Evolutionary conservation across 768 basidiomycete genomes (phyloP), one percentile per base, ranked within the genome.

Genomic region (Panaeolus papilionaceus): DNA sequence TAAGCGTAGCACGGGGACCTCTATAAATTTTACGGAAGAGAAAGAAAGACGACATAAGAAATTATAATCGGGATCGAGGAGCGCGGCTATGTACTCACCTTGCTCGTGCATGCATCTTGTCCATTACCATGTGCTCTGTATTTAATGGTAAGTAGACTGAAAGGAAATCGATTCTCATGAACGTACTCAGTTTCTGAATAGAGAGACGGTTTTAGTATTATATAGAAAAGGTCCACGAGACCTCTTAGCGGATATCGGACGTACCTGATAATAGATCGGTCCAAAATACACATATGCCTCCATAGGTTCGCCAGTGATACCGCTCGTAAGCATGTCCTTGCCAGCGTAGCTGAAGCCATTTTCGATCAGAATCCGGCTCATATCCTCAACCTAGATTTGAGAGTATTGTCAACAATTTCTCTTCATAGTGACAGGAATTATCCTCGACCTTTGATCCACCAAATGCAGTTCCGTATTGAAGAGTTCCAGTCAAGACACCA

Each of bases 51-150:
- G 40, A 64, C n/a, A 42, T 26, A 44, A 64, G 51, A 40, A 64
- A 28, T 20, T 42, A 18, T 51, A 16, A 49, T 54, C 63, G 39
- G 49, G 18, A 23, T 33, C 33, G 33, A 18, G 20, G 2, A 47
- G 44, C n/a, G 45, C 6, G 47, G 14, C n/a, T 20, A 18, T 33
- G 47, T 10, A 73, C 84, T 73, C 77, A 91, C 94, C 95, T 92
- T 63, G 98, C 96, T 67, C 98, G 91, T 71, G 98, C 98, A 73
- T 99, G 98, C 98, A 99, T 99, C 85, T 99, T 99, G 85, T 99
- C 98, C 91, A 98, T 93, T 63, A 99, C 97, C 97, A 99, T 99
- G 82, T 97, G 96, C 83, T 96, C 90, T 93, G 71, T 45, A 67
- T 33, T 4, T 42, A 67, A 67, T 63, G 51, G 61, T 64, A 23